Percentiles rank a stretch among this genome's conserved stretches.
phyloP scores from a whole-genome alignment of 306 rosid species.

The Pyrus bretschneideri region DNA sequence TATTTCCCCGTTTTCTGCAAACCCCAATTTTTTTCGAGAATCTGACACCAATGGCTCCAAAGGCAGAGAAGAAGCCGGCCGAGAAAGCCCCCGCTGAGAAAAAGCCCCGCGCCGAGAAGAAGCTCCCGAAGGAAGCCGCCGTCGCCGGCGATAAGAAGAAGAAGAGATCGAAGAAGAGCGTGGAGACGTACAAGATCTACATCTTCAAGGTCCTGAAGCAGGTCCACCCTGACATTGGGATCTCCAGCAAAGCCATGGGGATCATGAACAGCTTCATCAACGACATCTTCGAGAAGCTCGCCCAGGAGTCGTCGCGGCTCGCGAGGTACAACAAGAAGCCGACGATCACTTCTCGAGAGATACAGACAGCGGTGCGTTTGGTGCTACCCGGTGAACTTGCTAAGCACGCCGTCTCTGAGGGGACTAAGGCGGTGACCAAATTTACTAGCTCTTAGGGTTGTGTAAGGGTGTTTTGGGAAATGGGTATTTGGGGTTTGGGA shows the following conservation, averaged over 20 bases:
- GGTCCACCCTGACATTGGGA: slow-evolving; percentile 53
- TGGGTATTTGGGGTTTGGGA: neutral
- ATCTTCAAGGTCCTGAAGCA: slow-evolving; percentile 61
- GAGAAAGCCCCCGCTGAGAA: slow-evolving; percentile 57
- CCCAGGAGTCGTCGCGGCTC: slow-evolving; percentile 41
- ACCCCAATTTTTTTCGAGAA: neutral
- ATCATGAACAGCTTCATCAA: slow-evolving; percentile 59
- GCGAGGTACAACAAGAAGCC: slow-evolving; percentile 63
- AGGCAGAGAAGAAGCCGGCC: slow-evolving; percentile 50
- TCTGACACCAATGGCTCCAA: slow-evolving; percentile 17
- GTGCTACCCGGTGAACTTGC: slow-evolving; percentile 59
- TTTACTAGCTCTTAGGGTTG: slow-evolving; percentile 41
- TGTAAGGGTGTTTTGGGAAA: neutral
- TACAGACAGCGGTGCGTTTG: slow-evolving; percentile 48
- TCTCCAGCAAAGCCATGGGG: slow-evolving; percentile 55
- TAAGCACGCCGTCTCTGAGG: slow-evolving; percentile 63
- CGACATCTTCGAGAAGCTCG: slow-evolving; percentile 56
- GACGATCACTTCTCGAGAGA: slow-evolving; percentile 52
- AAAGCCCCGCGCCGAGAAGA: slow-evolving; percentile 55
- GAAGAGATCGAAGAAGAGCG: slow-evolving; percentile 46
- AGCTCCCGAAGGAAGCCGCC: slow-evolving; percentile 32
- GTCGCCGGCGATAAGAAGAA: slow-evolving; percentile 34
- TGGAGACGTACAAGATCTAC: slow-evolving; percentile 56
- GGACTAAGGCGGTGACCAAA: slow-evolving; percentile 56
- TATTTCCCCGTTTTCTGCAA: neutral